Evolutionary conservation across 371 early-diverging fungal genomes (phyloP).

Genomic region (Actinomortierella wolfii): DNA sequence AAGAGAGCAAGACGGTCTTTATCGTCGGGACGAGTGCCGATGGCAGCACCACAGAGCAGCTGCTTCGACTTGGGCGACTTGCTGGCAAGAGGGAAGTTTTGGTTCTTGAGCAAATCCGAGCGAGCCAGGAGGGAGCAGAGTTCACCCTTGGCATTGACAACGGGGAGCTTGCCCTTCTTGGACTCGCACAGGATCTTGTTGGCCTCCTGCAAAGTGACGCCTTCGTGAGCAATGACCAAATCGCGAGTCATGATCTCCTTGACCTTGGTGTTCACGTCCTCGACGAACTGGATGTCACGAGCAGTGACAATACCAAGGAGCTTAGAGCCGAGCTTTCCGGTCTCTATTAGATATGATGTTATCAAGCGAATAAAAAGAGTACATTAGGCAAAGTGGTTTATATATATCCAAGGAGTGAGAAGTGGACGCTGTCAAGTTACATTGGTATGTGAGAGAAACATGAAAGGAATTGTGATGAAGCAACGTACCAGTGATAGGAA

Average conservation of each 20-base stretch:
- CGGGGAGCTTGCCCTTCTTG: slow-evolving; percentile 97
- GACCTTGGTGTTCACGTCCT: slow-evolving; percentile 60
- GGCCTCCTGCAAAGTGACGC: slow-evolving; percentile 89
- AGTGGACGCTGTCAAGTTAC: too few relatives aligned
- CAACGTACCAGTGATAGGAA: slow-evolving; percentile 89
- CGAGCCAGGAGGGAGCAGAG: slow-evolving; percentile 93
- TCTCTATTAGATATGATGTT: slow-evolving; percentile 52
- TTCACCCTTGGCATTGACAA: slow-evolving; percentile 81
- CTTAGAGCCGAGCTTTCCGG: slow-evolving; percentile 86
- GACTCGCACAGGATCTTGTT: slow-evolving; percentile 85
- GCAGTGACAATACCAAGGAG: slow-evolving; percentile 95
- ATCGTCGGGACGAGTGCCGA: slow-evolving; percentile 93
- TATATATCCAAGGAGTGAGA: too few relatives aligned
- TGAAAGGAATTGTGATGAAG: not conserved
- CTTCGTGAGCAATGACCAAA: slow-evolving; percentile 83
- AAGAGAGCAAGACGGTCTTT: slow-evolving; percentile 79
- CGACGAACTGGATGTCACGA: slow-evolving; percentile 94
- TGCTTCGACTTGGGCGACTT: slow-evolving; percentile 85
- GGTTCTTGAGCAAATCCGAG: slow-evolving; percentile 96
- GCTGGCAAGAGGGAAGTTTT: slow-evolving; percentile 91
- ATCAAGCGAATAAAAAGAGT: slow-evolving; percentile 2
- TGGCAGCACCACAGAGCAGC: slow-evolving; percentile 92
- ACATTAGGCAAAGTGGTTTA: slow-evolving; percentile 8
- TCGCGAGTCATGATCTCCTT: slow-evolving; percentile 91
- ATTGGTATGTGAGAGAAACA: not conserved